Percentiles rank a stretch among this genome's conserved stretches.
These are phyloP conservation scores for Quercus robur DNA, from an alignment of 306 rosid genomes.

Conservation along the genomic window DNA sequence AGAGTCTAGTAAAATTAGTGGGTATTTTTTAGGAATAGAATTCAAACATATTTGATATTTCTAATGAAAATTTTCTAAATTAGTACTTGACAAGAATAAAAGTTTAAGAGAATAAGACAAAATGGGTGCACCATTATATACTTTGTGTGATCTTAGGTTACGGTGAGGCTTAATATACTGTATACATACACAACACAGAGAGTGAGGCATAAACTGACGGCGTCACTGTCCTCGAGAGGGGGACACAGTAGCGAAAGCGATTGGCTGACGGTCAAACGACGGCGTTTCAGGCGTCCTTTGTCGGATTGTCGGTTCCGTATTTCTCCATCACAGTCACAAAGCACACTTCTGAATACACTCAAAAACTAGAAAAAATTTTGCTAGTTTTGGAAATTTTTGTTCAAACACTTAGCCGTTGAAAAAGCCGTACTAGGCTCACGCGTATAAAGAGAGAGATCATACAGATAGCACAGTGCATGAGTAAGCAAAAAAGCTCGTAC, in stretches of 20 bases:
- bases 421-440: background rate
- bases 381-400: background rate
- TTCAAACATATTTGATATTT: no score
- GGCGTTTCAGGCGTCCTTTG: conserved; percentile 40
- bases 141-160: background rate
- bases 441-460: background rate
- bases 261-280: conserved; percentile 33
- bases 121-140: background rate
- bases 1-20: no score
- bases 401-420: background rate
- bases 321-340: no score
- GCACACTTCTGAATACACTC: background rate
- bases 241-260: background rate
- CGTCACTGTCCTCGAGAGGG: conserved; percentile 25
- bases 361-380: background rate
- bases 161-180: background rate
- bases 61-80: no score
- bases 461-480: background rate
- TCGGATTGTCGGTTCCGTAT: conserved; percentile 34
- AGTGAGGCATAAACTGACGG: conserved; percentile 22
- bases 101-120: background rate
- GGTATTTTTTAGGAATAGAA: no score
- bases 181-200: background rate
- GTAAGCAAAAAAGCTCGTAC: background rate
- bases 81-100: no score